These are phyloP conservation scores for Aureobasidium sp. DNA, from an alignment of 2,329 filamentous ascomycete genomes.

Conservation along the genomic window DNA sequence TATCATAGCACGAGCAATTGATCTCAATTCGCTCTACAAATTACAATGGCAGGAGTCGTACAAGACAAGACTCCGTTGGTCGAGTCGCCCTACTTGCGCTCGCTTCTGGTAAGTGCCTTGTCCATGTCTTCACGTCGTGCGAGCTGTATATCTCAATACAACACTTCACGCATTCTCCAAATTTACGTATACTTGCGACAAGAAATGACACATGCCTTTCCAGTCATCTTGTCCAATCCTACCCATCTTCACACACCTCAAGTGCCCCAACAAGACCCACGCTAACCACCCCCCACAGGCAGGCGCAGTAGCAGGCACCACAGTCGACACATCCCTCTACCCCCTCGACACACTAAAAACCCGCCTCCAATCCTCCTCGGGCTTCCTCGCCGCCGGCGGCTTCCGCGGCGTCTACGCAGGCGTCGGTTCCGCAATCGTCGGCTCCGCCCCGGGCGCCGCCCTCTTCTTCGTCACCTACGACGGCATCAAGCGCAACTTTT, in stretches of 20 bases:
- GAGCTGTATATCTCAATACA: not conserved
- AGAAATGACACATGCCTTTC: too few relatives aligned
- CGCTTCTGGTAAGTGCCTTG: conserved; percentile 36
- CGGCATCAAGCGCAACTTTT: conserved; percentile 21
- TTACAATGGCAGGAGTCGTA: conserved; percentile 3
- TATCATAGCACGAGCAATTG: conserved; percentile 11
- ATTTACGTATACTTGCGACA: not conserved
- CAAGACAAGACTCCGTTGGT: conserved; percentile 20
- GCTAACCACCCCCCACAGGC: conserved; percentile 44
- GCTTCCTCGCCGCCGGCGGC: conserved; percentile 77
- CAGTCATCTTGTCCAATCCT: not conserved
- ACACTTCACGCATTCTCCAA: not conserved
- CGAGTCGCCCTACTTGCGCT: conserved; percentile 43
- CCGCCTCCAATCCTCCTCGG: conserved; percentile 74
- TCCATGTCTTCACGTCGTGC: not conserved
- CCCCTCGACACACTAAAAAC: conserved; percentile 99
- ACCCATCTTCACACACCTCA: not conserved
- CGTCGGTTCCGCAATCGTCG: conserved; percentile 80
- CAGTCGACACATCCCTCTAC: conserved; percentile 93
- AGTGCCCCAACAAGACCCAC: not conserved
- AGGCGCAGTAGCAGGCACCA: conserved; percentile 86
- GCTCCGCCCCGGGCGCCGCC: conserved; percentile 86
- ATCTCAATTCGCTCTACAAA: not conserved
- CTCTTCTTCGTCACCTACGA: conserved; percentile 67
- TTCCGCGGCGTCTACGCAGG: conserved; percentile 91